A percentile compares a stretch with the other conserved stretches of the same genome.
phyloP scores from a whole-genome alignment of 768 basidiomycete species.

The Suillus subluteus region DNA sequence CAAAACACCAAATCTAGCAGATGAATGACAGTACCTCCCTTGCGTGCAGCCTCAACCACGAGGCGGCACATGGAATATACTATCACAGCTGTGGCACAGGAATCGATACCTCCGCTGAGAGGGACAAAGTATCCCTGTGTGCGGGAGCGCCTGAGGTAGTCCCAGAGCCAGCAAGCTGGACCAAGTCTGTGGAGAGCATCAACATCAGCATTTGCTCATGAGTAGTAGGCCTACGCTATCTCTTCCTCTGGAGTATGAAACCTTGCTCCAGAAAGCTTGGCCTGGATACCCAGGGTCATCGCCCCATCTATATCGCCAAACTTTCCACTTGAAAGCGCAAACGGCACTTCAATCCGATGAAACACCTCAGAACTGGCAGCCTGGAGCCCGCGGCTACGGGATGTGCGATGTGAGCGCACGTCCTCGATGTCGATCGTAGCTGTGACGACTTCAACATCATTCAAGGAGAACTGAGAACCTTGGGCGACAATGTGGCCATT shows the following conservation, averaged over 20 bases:
- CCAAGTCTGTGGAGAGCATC: conserved; percentile 65
- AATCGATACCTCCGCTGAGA: conserved; percentile 95
- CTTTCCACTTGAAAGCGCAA: conserved; percentile 77
- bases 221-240: conserved; percentile 76
- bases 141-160: conserved; percentile 91
- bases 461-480: conserved; percentile 94
- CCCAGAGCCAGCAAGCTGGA: conserved; percentile 99
- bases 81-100: conserved; percentile 95
- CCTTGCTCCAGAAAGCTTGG: conserved; percentile 37
- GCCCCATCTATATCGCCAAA: conserved; percentile 65
- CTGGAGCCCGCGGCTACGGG: conserved; percentile 87
- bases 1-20: not conserved
- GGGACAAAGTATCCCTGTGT: conserved; percentile 96
- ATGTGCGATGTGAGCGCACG: conserved; percentile 86
- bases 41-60: conserved; percentile 76
- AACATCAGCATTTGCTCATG: not conserved
- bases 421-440: conserved; percentile 98
- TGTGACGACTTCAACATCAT: conserved; percentile 94
- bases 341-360: conserved; percentile 79
- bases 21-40: conserved; percentile 58
- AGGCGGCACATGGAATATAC: conserved; percentile 96
- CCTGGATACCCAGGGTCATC: conserved; percentile 49
- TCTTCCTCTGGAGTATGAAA: conserved; percentile 95
- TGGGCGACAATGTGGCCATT: conserved; percentile 94
- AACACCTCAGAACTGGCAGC: conserved; percentile 78